phyloP scores from a whole-genome alignment of 1,284 basidiomycete genomes.

The Microbotryum scabiosae region DNA sequence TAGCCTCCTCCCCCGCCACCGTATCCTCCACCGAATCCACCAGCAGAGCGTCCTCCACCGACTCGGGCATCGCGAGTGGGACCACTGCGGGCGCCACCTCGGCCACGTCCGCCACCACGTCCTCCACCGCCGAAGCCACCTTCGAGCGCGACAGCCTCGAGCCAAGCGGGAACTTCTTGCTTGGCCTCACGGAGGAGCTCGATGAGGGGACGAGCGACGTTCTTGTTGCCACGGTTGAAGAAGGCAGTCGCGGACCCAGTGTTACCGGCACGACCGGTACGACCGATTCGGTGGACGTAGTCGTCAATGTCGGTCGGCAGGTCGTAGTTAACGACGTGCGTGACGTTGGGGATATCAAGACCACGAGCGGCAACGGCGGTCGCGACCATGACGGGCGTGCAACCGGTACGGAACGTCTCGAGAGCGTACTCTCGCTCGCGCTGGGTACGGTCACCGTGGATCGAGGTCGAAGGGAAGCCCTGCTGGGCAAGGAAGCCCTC shows the following conservation, averaged over 20 bases:
- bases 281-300: constrained; percentile 96
- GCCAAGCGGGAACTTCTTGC: constrained; percentile 89
- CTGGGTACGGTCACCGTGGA: constrained; percentile 96
- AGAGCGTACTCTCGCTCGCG: constrained; percentile 94
- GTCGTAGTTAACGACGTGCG: constrained; percentile 97
- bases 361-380: constrained; percentile 98
- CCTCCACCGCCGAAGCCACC: constrained; percentile 53
- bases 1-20: constrained; percentile 34
- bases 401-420: constrained; percentile 88
- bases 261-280: constrained; percentile 98
- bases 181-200: constrained; percentile 94
- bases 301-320: constrained; percentile 98
- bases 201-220: constrained; percentile 83
- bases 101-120: constrained; percentile 50
- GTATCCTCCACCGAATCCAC: constrained; percentile 27
- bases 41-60: constrained; percentile 28
- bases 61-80: constrained; percentile 38
- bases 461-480: constrained; percentile 83
- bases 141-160: constrained; percentile 79
- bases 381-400: constrained; percentile 92
- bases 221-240: constrained; percentile 51
- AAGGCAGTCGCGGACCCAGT: constrained; percentile 72
- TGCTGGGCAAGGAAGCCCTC: constrained; percentile 89
- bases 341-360: constrained; percentile 98
- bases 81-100: constrained; percentile 43